Percentiles rank a stretch among this genome's conserved stretches.
Conservation (phyloP, 768 basidiomycete genomes). For the Boletus subparvulus region DNA sequence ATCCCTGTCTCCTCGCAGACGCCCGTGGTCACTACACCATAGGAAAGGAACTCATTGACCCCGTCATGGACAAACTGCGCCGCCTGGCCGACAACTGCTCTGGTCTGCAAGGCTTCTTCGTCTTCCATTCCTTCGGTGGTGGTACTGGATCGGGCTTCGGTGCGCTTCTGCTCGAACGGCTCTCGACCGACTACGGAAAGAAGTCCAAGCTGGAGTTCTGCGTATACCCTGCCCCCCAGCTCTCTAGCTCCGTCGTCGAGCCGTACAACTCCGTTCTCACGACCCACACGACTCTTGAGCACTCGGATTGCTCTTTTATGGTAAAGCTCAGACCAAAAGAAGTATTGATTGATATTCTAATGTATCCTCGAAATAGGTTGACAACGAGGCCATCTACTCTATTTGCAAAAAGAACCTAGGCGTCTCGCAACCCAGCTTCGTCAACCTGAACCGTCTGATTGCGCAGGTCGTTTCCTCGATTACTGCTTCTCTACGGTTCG, state of each 20-base stretch:
- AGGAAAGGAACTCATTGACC: constrained; percentile 97
- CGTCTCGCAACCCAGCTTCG: constrained; percentile 83
- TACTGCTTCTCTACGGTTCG: constrained; percentile 95
- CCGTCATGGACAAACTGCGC: constrained; percentile 95
- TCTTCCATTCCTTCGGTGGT: constrained; percentile 99
- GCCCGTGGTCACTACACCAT: constrained; percentile 99
- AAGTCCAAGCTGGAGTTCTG: constrained; percentile 99
- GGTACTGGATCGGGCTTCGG: constrained; percentile 99
- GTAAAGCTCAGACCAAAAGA: constrained; percentile 36
- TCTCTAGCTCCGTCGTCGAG: constrained; percentile 96
- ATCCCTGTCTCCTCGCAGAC: constrained; percentile 48
- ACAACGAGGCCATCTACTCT: constrained; percentile 99
- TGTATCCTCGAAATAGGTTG: constrained; percentile 55
- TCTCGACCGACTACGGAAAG: constrained; percentile 98
- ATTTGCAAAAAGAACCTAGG: constrained; percentile 97
- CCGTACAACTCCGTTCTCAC: constrained; percentile 98
- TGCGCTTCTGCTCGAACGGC: constrained; percentile 93
- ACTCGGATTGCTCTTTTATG: constrained; percentile 99
- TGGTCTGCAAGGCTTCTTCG: constrained; percentile 99
- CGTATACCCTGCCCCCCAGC: constrained; percentile 92
- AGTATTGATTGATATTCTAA: constrained; percentile 2
- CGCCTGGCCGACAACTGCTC: constrained; percentile 97
- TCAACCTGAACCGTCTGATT: constrained; percentile 93
- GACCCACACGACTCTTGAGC: constrained; percentile 98
- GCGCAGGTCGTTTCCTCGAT: constrained; percentile 98